Evolutionary conservation across 2,329 filamentous ascomycete genomes (phyloP).

Genomic region (Diaporthe longicolla): DNA sequence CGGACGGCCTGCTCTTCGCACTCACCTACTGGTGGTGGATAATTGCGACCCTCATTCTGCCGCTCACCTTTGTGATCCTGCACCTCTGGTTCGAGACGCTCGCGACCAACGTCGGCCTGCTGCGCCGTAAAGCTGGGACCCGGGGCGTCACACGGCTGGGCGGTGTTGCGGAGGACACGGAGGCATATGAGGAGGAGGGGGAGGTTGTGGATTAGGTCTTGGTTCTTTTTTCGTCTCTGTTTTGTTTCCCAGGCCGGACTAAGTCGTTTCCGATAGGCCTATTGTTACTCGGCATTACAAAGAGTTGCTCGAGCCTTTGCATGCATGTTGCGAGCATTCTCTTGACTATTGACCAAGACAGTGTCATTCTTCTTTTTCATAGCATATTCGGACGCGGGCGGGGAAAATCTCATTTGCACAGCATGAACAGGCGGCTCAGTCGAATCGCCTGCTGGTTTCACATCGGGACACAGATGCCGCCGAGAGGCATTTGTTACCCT

Average conservation of each 20-base stretch:
- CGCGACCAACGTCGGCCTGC: slow-evolving; percentile 35
- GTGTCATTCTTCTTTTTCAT: not conserved
- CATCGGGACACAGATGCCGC: not conserved
- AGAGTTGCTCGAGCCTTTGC: not conserved
- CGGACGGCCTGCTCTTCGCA: slow-evolving; percentile 41
- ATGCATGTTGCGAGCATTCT: not conserved
- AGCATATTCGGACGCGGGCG: slow-evolving; percentile 4
- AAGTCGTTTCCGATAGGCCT: too few relatives aligned
- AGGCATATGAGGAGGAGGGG: not conserved
- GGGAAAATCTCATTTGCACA: not conserved
- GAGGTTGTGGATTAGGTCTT: not conserved
- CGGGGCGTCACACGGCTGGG: slow-evolving; percentile 26
- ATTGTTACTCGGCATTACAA: not conserved
- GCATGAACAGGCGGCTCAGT: not conserved
- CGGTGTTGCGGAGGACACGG: slow-evolving; percentile 30
- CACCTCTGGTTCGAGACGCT: slow-evolving; percentile 42
- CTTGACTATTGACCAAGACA: not conserved
- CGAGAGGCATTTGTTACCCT: not conserved
- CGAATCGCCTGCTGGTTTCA: not conserved
- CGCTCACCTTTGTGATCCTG: slow-evolving; percentile 39
- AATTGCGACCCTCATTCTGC: slow-evolving; percentile 39
- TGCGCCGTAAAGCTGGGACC: slow-evolving; percentile 1
- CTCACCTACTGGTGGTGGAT: slow-evolving; percentile 43
- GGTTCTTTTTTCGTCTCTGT: too few relatives aligned
- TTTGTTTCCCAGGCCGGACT: too few relatives aligned